Evolutionary conservation across 805 yeast genomes (phyloP).

Genomic region (Henningerozyma blattae): DNA sequence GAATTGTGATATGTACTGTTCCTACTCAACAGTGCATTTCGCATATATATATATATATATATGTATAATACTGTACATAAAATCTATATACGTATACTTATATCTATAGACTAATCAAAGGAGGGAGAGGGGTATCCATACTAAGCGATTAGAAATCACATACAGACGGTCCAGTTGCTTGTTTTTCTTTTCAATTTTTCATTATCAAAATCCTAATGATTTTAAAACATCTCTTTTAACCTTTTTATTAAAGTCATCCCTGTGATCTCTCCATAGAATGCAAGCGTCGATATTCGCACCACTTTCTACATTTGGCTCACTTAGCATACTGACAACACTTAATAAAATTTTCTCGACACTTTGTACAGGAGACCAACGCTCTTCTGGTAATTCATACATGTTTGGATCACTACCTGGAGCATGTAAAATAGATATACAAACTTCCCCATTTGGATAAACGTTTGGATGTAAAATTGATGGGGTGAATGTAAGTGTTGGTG

Average conservation of each 20-base stretch:
- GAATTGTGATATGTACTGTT: too few species aligned
- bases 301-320: slow-evolving; percentile 92
- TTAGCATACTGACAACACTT: slow-evolving; percentile 90
- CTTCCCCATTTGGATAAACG: slow-evolving; percentile 87
- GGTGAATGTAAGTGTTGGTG: slow-evolving; percentile 63
- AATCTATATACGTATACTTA: too few species aligned
- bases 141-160: too few species aligned
- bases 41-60: too few species aligned
- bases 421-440: slow-evolving; percentile 89
- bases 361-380: slow-evolving; percentile 97
- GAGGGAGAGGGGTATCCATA: too few species aligned
- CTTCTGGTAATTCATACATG: slow-evolving; percentile 90
- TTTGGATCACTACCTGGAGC: slow-evolving; percentile 97
- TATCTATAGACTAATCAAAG: too few species aligned
- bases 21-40: too few species aligned
- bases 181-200: too few species aligned
- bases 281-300: slow-evolving; percentile 80
- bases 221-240: slow-evolving; percentile 59
- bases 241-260: slow-evolving; percentile 49
- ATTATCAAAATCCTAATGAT: slow-evolving; percentile 50
- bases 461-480: slow-evolving; percentile 90
- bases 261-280: slow-evolving; percentile 83
- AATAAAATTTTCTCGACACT: slow-evolving; percentile 92
- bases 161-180: too few species aligned
- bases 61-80: too few species aligned